Evolutionary conservation across 2,329 filamentous ascomycete species (phyloP).

Genomic region (Xylariaceae sp.): DNA sequence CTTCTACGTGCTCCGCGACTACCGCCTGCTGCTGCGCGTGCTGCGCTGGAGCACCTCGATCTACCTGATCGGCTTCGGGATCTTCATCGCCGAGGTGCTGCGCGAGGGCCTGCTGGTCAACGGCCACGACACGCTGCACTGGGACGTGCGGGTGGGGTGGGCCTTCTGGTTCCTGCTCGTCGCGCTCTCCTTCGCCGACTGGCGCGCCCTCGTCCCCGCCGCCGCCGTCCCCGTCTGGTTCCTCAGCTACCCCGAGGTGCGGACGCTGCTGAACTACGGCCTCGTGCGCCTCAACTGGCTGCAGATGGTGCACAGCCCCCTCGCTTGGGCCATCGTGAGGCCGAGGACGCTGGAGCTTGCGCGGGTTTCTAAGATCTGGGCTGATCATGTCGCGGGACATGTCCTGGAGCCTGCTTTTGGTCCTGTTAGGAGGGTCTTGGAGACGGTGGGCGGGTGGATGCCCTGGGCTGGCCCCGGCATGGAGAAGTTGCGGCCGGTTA

Average conservation of each 20-base stretch:
- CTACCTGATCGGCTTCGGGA: constrained; percentile 28
- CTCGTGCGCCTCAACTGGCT: constrained; percentile 26
- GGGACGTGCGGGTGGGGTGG: constrained; percentile 25
- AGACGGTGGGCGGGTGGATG: constrained; percentile 4
- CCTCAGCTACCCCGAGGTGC: constrained; percentile 16
- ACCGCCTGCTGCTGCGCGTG: constrained; percentile 23
- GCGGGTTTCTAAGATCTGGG: background rate
- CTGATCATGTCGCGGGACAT: background rate
- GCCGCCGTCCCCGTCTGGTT: constrained; percentile 7
- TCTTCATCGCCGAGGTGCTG: constrained; percentile 24
- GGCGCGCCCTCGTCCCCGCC: constrained; percentile 23
- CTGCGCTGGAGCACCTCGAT: constrained; percentile 27
- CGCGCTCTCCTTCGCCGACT: constrained; percentile 13
- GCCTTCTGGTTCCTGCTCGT: constrained; percentile 27
- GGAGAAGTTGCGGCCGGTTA: constrained; percentile 14
- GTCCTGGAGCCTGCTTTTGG: constrained; percentile 7
- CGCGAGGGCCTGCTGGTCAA: constrained; percentile 26
- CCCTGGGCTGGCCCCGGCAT: constrained; percentile 7
- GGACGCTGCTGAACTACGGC: constrained; percentile 23
- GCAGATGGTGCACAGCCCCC: constrained; percentile 17
- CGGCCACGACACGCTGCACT: constrained; percentile 17
- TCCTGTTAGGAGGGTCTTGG: constrained; percentile 5
- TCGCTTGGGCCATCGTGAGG: constrained; percentile 8
- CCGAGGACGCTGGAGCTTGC: background rate
- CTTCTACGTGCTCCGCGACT: constrained; percentile 26